Evolutionary conservation across 495 filamentous ascomycete species (phyloP), one percentile per base, ranked within the genome.

Genomic region (Aspergillus carlsbadensis): DNA sequence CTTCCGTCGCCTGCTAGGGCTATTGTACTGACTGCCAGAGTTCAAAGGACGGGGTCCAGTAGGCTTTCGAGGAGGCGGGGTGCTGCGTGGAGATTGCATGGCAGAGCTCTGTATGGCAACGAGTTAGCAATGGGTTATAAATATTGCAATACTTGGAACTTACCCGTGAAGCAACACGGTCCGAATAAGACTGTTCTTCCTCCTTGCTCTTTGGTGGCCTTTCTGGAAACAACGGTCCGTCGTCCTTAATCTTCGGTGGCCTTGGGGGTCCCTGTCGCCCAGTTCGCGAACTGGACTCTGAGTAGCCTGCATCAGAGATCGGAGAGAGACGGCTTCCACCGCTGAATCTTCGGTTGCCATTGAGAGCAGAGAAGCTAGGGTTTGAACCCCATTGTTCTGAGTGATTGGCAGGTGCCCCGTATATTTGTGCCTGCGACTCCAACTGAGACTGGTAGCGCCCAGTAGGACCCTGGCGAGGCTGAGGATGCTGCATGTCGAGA

Each of bases 401-500:
- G 45, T 57, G 54, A 52, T 87, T 87, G 62, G 80, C 78, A 8
- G 88, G 81, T 1, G 76, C 74, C 26, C 81, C 82, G 63, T 82
- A 95, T 15, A 84, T 80, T 47, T 88, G 81, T 10, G 91, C 92
- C 64, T 92, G 84, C 6, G 80, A 84, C 68, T 97, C 92, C 4
- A 96, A 80, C 5, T 87, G 84, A 8, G 82, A 84, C 66, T 92
- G 88, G 68, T 92, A 92, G 24, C 88, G 87, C 56, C 87, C 85
- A 10, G 90, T 91, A 24, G 90, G 87, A 0, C 91, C 91, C 52
- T 83, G 88, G 13, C 90, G 84, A 24, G 92, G 92, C 66, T 97
- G 92, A 14, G 92, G 92, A 71, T 97, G 92, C 67, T 92, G 86
- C 6, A 97, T 74, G 64, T 92, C 91, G 26, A 96, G 73, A 42